A percentile compares a stretch with the other conserved stretches of the same genome.
phyloP scores from a whole-genome alignment of 2,329 filamentous ascomycete genomes.

The Penicillium sp. region DNA sequence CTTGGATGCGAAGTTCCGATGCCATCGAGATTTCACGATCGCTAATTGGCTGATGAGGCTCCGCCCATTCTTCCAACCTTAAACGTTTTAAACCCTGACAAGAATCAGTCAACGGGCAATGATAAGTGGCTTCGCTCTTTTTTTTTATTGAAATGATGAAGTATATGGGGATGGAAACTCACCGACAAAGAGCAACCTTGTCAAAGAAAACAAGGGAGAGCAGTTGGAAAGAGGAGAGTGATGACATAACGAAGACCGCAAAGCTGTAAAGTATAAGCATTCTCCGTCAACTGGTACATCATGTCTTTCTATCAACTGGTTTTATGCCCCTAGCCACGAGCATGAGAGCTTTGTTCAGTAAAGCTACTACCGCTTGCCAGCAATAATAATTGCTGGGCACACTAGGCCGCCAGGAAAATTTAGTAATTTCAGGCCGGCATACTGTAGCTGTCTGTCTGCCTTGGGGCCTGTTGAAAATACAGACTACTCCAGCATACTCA shows the following conservation, averaged over 20 bases:
- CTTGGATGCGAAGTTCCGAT: constrained; percentile 21
- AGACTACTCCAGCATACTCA: too few species aligned
- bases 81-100: neutral
- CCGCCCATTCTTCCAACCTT: constrained; percentile 9
- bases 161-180: too few species aligned
- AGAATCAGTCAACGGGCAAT: neutral
- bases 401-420: neutral
- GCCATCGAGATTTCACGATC: constrained; percentile 20
- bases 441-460: neutral
- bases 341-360: too few species aligned
- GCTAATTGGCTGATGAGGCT: constrained; percentile 17
- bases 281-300: too few species aligned
- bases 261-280: too few species aligned
- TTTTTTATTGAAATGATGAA: neutral
- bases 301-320: too few species aligned
- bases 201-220: too few species aligned
- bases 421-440: neutral
- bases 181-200: too few species aligned
- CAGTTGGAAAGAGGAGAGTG: too few species aligned
- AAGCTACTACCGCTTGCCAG: too few species aligned
- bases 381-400: neutral
- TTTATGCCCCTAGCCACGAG: too few species aligned
- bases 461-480: neutral
- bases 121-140: neutral
- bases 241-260: too few species aligned